Evolutionary conservation across 768 basidiomycete genomes (phyloP).

Genomic region (Mycena sanguinolenta): DNA sequence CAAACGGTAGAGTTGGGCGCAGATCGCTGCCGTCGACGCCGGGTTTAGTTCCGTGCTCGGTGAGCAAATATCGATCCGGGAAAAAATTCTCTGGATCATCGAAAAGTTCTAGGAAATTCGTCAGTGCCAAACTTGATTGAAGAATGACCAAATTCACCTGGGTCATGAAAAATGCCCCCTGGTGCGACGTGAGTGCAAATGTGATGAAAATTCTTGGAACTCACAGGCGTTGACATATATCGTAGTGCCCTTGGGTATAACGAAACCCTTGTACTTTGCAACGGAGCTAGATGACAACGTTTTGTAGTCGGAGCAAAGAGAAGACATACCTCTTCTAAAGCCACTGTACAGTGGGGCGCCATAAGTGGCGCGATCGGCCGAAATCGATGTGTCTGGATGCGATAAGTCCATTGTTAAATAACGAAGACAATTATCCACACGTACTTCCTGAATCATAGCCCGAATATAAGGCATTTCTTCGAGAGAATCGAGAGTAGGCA

Average conservation of each 20-base stretch:
- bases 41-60: conserved; percentile 27
- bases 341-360: conserved; percentile 9
- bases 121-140: not conserved
- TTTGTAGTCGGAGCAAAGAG: not conserved
- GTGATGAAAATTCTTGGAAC: not conserved
- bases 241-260: conserved; percentile 21
- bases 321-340: conserved; percentile 1
- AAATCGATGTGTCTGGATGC: conserved; percentile 24
- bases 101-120: conserved; percentile 12
- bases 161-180: conserved; percentile 32
- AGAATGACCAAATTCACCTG: not conserved
- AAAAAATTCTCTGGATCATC: conserved; percentile 29
- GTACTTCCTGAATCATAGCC: conserved; percentile 40
- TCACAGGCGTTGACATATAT: conserved; percentile 30
- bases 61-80: conserved; percentile 25
- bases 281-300: not conserved
- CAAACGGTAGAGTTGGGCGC: conserved; percentile 4
- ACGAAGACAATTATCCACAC: conserved; percentile 2
- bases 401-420: not conserved
- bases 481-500: conserved; percentile 39
- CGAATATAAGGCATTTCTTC: conserved; percentile 42
- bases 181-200: no score
- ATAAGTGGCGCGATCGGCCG: conserved; percentile 9
- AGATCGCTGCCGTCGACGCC: conserved; percentile 15
- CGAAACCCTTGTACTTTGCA: conserved; percentile 18